phyloP scores from a whole-genome alignment of 2,329 filamentous ascomycete species.

The Stachybotrys echinatus region DNA sequence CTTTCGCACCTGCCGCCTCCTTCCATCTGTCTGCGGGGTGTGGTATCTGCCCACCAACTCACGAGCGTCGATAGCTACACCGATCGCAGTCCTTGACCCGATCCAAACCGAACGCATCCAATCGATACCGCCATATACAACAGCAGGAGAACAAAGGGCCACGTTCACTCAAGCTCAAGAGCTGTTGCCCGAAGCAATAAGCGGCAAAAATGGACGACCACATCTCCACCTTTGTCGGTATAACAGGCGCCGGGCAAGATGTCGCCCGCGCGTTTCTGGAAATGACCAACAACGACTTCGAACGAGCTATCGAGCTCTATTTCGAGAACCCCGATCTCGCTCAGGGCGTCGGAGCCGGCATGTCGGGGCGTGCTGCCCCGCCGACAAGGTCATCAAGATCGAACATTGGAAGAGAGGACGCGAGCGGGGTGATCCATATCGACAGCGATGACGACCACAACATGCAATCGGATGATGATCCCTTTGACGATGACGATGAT shows the following conservation, averaged over 20 bases:
- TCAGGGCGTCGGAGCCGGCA: conserved; percentile 26
- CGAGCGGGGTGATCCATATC: conserved; percentile 56
- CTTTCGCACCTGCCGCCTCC: too few relatives aligned
- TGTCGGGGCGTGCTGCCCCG: conserved; percentile 16
- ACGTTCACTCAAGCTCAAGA: too few relatives aligned
- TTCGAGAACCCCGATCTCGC: conserved; percentile 78
- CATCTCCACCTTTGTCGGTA: conserved; percentile 71
- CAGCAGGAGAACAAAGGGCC: too few relatives aligned
- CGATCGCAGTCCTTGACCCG: too few relatives aligned
- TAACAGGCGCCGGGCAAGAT: conserved; percentile 70
- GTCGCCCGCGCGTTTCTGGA: conserved; percentile 79
- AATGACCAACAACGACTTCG: conserved; percentile 76
- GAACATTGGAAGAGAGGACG: conserved; percentile 26
- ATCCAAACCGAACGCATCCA: too few relatives aligned
- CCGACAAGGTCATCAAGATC: conserved; percentile 22
- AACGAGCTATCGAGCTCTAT: conserved; percentile 83
- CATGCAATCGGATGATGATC: conserved; percentile 31
- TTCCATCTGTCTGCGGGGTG: too few relatives aligned
- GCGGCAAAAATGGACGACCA: conserved; percentile 57
- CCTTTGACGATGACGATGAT: conserved; percentile 33
- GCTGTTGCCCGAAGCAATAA: not conserved
- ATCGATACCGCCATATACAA: too few relatives aligned
- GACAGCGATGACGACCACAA: conserved; percentile 33
- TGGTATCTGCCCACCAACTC: too few relatives aligned
- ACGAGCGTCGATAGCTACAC: too few relatives aligned